phyloP scores from a whole-genome alignment of 169 alveolate genomes.

The Cryptosporidium xiaoi region DNA sequence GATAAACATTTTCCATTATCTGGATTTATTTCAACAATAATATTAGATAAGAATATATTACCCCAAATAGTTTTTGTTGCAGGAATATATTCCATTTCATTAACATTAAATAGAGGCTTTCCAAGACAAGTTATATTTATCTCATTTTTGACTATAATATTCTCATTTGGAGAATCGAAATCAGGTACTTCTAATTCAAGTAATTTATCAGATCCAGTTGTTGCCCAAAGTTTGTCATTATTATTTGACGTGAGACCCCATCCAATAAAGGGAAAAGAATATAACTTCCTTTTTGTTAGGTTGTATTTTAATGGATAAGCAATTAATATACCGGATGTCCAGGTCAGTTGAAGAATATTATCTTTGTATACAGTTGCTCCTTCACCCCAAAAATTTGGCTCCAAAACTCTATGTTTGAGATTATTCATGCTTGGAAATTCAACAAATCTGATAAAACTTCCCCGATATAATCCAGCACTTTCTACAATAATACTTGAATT shows the following conservation, averaged over 20 bases:
- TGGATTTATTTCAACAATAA: constrained; percentile 64
- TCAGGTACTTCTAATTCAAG: constrained; percentile 46
- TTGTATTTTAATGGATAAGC: constrained; percentile 10
- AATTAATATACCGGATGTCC: constrained; percentile 31
- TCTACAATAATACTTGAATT: constrained; percentile 37
- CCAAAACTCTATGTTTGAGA: neutral
- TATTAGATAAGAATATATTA: constrained; percentile 30
- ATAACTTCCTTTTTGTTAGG: constrained; percentile 7
- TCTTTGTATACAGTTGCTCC: constrained; percentile 18
- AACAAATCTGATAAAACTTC: constrained; percentile 35
- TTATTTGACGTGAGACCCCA: constrained; percentile 67
- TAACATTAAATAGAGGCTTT: constrained; percentile 23
- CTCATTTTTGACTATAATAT: constrained; percentile 14
- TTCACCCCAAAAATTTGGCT: constrained; percentile 38
- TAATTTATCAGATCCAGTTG: constrained; percentile 50
- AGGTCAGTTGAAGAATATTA: constrained; percentile 33
- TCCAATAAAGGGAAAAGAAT: constrained; percentile 40
- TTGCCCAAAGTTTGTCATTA: constrained; percentile 46
- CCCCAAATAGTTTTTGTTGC: constrained; percentile 72
- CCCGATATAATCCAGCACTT: constrained; percentile 54
- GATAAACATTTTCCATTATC: constrained; percentile 49
- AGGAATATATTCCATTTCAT: constrained; percentile 61
- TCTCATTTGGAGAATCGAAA: constrained; percentile 23
- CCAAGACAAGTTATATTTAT: constrained; percentile 35
- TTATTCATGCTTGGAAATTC: constrained; percentile 66